Conservation (phyloP, 768 basidiomycete species). For the Calvatia gigantea region DNA sequence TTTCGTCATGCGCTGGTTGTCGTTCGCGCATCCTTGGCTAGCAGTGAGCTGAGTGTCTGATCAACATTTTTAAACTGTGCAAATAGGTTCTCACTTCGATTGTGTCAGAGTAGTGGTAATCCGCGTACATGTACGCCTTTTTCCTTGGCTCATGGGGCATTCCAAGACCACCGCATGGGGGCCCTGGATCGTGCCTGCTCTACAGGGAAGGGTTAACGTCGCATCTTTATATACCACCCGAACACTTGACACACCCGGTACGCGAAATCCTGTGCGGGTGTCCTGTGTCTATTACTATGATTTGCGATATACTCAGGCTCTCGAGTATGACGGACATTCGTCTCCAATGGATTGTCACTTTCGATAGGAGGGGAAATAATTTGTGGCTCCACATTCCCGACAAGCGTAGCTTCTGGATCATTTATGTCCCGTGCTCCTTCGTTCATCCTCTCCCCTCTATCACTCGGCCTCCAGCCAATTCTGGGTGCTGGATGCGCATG, state of each 20-base stretch:
- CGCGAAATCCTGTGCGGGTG: neutral
- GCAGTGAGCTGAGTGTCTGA: neutral
- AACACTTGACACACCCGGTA: neutral
- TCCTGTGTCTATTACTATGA: neutral
- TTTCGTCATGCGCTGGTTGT: slow-evolving; percentile 19
- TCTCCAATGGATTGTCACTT: slow-evolving; percentile 2
- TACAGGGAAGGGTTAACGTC: neutral
- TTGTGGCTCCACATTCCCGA: neutral
- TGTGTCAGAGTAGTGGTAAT: slow-evolving; percentile 14
- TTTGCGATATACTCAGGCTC: slow-evolving; percentile 3
- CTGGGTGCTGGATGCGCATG: neutral
- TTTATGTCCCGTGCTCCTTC: neutral
- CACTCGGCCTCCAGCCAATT: slow-evolving; percentile 3
- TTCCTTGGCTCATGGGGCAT: neutral
- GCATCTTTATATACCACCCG: neutral
- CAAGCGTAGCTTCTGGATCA: neutral
- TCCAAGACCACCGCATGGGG: neutral
- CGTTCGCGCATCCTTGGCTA: slow-evolving; percentile 12
- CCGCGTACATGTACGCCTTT: slow-evolving; percentile 7
- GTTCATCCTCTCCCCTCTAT: neutral
- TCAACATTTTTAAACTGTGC: neutral
- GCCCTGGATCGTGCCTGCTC: neutral
- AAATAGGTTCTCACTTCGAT: slow-evolving; percentile 14
- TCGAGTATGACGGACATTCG: slow-evolving; percentile 1
- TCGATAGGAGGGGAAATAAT: slow-evolving; percentile 3